Evolutionary conservation across 108 stramenopile genomes (phyloP).

Genomic region (Cyclotella distinguenda): DNA sequence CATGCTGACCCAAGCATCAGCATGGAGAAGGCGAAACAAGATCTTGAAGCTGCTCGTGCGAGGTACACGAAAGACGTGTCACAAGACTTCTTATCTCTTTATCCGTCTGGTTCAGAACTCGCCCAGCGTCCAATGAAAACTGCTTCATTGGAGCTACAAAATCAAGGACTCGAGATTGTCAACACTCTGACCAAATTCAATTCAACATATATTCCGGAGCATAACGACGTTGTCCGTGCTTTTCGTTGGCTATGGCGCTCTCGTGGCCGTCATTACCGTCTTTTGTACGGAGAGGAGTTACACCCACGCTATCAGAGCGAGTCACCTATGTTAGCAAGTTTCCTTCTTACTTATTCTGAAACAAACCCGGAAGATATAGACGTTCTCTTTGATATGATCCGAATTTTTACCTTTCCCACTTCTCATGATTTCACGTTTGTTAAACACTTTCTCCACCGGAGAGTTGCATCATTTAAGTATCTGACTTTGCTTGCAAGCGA

Average conservation of each 20-base stretch:
- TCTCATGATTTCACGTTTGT: slow-evolving; percentile 77
- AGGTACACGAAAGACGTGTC: slow-evolving; percentile 47
- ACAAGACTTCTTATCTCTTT: background rate
- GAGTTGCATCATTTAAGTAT: slow-evolving; percentile 51
- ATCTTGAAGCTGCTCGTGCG: slow-evolving; percentile 49
- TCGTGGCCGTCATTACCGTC: slow-evolving; percentile 76
- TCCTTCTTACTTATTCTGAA: slow-evolving; percentile 71
- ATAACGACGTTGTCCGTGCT: slow-evolving; percentile 77
- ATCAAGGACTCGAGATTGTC: slow-evolving; percentile 72
- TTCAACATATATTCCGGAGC: slow-evolving; percentile 54
- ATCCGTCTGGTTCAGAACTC: slow-evolving; percentile 10
- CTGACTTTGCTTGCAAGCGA: slow-evolving; percentile 70
- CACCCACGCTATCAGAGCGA: slow-evolving; percentile 76
- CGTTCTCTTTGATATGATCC: slow-evolving; percentile 82
- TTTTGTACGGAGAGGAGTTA: slow-evolving; percentile 78
- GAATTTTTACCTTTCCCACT: slow-evolving; percentile 41
- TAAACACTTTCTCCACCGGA: slow-evolving; percentile 43
- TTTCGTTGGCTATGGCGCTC: slow-evolving; percentile 87
- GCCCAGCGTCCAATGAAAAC: slow-evolving; percentile 58
- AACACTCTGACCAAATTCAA: slow-evolving; percentile 59
- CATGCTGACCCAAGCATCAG: too few species aligned
- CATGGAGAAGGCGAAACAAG: slow-evolving; percentile 50
- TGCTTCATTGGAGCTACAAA: slow-evolving; percentile 70
- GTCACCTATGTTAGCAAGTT: slow-evolving; percentile 62
- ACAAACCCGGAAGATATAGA: slow-evolving; percentile 65